Evolutionary conservation across 2,329 filamentous ascomycete genomes (phyloP).

Genomic region (Aspergillus neoniger): DNA sequence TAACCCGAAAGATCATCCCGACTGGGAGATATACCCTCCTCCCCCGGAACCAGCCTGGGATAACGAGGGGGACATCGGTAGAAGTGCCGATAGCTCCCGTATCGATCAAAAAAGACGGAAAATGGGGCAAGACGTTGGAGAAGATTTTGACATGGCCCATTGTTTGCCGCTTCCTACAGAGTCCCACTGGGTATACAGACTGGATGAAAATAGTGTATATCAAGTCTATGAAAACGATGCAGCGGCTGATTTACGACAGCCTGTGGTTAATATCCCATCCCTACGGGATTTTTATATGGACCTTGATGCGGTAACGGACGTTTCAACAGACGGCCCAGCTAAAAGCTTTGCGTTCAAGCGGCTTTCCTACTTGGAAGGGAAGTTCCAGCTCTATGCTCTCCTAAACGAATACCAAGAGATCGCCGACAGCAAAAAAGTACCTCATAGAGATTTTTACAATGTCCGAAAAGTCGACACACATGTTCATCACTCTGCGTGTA

Average conservation of each 20-base stretch:
- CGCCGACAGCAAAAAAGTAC: constrained; percentile 95
- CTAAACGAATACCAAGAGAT: constrained; percentile 98
- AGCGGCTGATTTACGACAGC: constrained; percentile 63
- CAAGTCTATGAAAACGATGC: constrained; percentile 80
- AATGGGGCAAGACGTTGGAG: constrained; percentile 84
- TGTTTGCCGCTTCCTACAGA: constrained; percentile 70
- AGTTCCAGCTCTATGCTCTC: constrained; percentile 91
- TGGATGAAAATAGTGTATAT: constrained; percentile 85
- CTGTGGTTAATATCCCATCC: constrained; percentile 82
- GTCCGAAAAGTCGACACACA: constrained; percentile 98
- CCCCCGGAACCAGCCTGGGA: constrained; percentile 91
- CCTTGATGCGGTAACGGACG: constrained; percentile 77
- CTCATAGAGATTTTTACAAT: constrained; percentile 98
- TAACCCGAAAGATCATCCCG: constrained; percentile 81
- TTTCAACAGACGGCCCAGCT: constrained; percentile 93
- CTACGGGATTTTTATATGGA: constrained; percentile 96
- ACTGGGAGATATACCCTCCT: constrained; percentile 87
- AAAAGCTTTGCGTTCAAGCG: constrained; percentile 97
- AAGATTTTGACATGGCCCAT: constrained; percentile 85
- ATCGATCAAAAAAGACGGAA: constrained; percentile 68
- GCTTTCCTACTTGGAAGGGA: constrained; percentile 92
- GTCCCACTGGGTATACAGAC: constrained; percentile 71
- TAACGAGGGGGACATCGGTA: constrained; percentile 53
- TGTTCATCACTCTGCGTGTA: constrained; percentile 97
- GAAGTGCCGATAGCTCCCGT: constrained; percentile 42